phyloP scores from a whole-genome alignment of 768 basidiomycete genomes.

The Suillus ampliporus region DNA sequence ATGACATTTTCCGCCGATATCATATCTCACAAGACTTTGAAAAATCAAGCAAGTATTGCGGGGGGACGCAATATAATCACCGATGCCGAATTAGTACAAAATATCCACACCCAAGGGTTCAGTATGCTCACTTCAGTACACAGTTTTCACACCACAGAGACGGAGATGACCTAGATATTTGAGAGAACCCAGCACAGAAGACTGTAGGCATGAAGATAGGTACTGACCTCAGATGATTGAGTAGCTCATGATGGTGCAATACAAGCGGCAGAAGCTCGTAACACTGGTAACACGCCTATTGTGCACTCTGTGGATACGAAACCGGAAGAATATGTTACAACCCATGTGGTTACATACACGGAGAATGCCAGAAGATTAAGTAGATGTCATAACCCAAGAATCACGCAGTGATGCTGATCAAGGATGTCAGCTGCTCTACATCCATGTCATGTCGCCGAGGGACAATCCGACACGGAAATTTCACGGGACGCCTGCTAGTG shows the following conservation, averaged over 20 bases:
- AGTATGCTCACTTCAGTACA: too few relatives aligned
- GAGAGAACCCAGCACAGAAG: too few relatives aligned
- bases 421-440: constrained; percentile 11
- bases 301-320: too few relatives aligned
- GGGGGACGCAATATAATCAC: too few relatives aligned
- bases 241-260: background rate
- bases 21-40: too few relatives aligned
- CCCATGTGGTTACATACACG: background rate
- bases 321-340: background rate
- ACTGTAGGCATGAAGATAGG: background rate
- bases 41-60: too few relatives aligned
- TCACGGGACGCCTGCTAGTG: constrained; percentile 25
- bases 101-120: too few relatives aligned
- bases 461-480: constrained; percentile 28
- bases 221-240: background rate
- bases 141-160: too few relatives aligned
- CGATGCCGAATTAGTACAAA: too few relatives aligned
- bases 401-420: constrained; percentile 6
- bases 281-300: background rate
- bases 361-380: background rate
- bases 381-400: background rate
- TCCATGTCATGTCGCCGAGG: constrained; percentile 19
- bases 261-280: background rate
- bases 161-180: too few relatives aligned
- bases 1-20: too few relatives aligned